Percentiles rank a stretch among this genome's conserved stretches.
Evolutionary conservation across 495 filamentous ascomycete species (phyloP).

Genomic region (Penicillium robsamsonii): DNA sequence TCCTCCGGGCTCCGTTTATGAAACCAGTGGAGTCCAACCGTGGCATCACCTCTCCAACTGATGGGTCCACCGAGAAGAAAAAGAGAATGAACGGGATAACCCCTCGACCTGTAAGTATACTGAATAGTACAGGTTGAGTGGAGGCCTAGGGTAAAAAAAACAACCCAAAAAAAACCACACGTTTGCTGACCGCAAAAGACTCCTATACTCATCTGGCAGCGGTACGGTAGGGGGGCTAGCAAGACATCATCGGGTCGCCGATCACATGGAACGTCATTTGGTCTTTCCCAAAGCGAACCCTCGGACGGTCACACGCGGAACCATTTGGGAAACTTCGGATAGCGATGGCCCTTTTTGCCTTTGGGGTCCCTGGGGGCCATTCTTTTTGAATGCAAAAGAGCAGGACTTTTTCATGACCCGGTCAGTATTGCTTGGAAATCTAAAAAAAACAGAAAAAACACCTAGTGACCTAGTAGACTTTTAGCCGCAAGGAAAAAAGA

Average conservation of each 20-base stretch:
- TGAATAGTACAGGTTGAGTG: constrained; percentile 9
- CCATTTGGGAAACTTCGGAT: background rate
- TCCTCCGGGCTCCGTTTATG: background rate
- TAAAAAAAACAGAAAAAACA: background rate
- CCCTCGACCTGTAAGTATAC: constrained; percentile 7
- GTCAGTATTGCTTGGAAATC: background rate
- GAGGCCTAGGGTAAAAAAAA: constrained; percentile 4
- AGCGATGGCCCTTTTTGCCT: background rate
- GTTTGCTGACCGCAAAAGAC: background rate
- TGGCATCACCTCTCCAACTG: background rate
- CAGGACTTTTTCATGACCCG: background rate
- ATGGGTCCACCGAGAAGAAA: constrained; percentile 10
- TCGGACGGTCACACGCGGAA: constrained; percentile 5
- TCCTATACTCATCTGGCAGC: constrained; percentile 19
- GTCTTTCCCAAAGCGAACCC: background rate
- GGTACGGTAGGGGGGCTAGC: constrained; percentile 6
- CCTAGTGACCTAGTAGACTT: background rate
- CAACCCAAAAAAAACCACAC: background rate
- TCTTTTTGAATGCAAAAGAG: background rate
- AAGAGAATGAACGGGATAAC: constrained; percentile 6
- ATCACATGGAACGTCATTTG: constrained; percentile 23
- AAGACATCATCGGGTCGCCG: constrained; percentile 26
- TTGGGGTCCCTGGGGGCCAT: background rate
- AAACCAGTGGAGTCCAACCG: constrained; percentile 10
- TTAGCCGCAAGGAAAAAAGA: background rate